phyloP scores from a whole-genome alignment of 805 yeast species.

The Tetrapisispora taiwanensis region DNA sequence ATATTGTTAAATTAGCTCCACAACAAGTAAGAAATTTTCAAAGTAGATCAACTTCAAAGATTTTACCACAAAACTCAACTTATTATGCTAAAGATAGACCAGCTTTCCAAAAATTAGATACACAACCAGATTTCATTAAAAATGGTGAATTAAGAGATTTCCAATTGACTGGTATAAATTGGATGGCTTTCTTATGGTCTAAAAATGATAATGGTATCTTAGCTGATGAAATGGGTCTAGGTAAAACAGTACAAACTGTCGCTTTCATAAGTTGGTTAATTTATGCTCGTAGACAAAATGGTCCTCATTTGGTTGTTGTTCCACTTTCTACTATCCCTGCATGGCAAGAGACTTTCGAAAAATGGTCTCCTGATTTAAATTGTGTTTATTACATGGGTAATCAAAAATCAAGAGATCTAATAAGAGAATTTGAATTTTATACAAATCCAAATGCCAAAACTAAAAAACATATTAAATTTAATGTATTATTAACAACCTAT shows the following conservation, averaged over 20 bases:
- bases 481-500: constrained; percentile 86
- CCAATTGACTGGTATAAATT: constrained; percentile 93
- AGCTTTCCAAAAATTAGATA: constrained; percentile 71
- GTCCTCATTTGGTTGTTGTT: constrained; percentile 94
- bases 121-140: constrained; percentile 83
- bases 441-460: constrained; percentile 38
- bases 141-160: constrained; percentile 91
- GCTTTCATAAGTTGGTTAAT: constrained; percentile 90
- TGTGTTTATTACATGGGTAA: constrained; percentile 91
- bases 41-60: constrained; percentile 69
- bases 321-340: constrained; percentile 95
- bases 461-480: constrained; percentile 69
- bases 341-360: constrained; percentile 97
- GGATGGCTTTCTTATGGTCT: constrained; percentile 99
- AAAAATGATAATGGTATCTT: constrained; percentile 93
- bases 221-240: constrained; percentile 98
- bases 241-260: constrained; percentile 95
- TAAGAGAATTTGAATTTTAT: constrained; percentile 79
- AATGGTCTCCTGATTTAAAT: constrained; percentile 95
- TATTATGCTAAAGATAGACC: constrained; percentile 71
- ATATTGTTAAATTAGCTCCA: constrained; percentile 77
- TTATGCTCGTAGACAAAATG: constrained; percentile 91
- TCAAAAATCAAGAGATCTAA: constrained; percentile 68
- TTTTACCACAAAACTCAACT: constrained; percentile 72
- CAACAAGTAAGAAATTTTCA: constrained; percentile 76